Percentiles rank a stretch among this genome's conserved stretches.
These are phyloP conservation scores for Danielia reshetovae DNA, from an alignment of 805 yeast species.

Conservation along the genomic window DNA sequence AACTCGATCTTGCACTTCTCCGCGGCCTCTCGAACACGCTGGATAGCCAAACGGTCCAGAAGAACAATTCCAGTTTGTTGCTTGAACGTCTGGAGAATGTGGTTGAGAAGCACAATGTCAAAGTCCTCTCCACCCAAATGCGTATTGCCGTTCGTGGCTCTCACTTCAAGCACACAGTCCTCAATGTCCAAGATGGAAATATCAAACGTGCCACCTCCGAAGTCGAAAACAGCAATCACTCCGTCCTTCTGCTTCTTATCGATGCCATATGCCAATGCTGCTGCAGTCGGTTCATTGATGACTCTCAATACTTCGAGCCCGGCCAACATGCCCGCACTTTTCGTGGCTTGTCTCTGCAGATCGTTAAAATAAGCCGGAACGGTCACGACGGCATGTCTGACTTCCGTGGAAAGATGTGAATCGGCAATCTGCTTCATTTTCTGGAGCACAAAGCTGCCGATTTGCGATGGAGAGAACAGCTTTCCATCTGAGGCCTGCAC, in stretches of 20 bases:
- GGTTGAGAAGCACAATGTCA: constrained; percentile 58
- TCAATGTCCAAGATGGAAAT: constrained; percentile 75
- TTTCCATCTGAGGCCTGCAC: constrained; percentile 42
- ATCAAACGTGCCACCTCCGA: constrained; percentile 86
- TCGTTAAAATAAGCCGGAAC: constrained; percentile 86
- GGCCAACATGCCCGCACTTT: constrained; percentile 70
- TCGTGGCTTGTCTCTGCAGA: constrained; percentile 80
- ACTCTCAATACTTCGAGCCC: constrained; percentile 74
- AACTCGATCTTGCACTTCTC: constrained; percentile 74
- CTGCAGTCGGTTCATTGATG: constrained; percentile 82
- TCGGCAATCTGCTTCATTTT: constrained; percentile 69
- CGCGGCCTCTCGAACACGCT: constrained; percentile 75
- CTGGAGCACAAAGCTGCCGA: constrained; percentile 60
- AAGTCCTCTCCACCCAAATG: constrained; percentile 87
- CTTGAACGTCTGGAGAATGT: constrained; percentile 55
- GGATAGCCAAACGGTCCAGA: constrained; percentile 57
- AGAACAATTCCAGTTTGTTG: constrained; percentile 52
- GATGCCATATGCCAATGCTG: constrained; percentile 95
- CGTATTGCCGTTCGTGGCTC: constrained; percentile 81
- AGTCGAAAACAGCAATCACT: constrained; percentile 60
- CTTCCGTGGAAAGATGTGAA: constrained; percentile 33
- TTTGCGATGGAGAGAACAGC: constrained; percentile 62
- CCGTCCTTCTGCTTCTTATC: constrained; percentile 53
- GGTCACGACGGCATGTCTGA: constrained; percentile 74
- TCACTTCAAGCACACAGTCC: constrained; percentile 76